Conservation (phyloP, 1,139 yeast species). For the Arxiozyma telluris region DNA sequence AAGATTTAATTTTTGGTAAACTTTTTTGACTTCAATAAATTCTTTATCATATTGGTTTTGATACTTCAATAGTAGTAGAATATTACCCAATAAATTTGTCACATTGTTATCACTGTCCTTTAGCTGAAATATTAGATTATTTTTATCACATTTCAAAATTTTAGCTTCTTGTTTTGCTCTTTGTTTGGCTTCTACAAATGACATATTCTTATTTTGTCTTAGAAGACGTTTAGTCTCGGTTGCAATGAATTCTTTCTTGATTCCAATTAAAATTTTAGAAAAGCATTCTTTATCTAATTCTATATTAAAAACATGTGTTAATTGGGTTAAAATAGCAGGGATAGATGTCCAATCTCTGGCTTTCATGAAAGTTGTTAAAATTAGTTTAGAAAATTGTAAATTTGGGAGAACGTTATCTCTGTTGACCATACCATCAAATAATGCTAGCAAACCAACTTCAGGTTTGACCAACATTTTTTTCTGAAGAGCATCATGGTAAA, state of each 20-base stretch:
- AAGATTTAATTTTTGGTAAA: background rate
- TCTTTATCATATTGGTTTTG: conserved; percentile 11
- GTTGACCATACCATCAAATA: conserved; percentile 18
- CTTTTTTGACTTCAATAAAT: conserved; percentile 7
- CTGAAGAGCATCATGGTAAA: background rate
- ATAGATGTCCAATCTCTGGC: conserved; percentile 20
- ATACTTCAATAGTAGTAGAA: conserved; percentile 8
- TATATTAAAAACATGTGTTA: conserved; percentile 14
- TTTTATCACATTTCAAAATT: background rate
- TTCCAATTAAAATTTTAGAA: conserved; percentile 15
- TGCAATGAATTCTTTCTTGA: conserved; percentile 16
- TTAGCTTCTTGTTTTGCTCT: background rate
- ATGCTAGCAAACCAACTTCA: conserved; percentile 8
- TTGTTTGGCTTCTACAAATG: background rate
- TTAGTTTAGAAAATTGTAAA: conserved; percentile 11
- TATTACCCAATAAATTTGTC: conserved; percentile 6
- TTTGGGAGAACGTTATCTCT: conserved; percentile 21
- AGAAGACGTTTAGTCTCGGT: conserved; percentile 7
- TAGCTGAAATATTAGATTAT: background rate
- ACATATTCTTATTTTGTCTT: background rate
- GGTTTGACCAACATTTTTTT: conserved; percentile 8
- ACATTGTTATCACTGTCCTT: background rate
- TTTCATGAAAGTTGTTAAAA: conserved; percentile 18
- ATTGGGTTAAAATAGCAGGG: conserved; percentile 15
- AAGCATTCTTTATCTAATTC: conserved; percentile 6